Conservation (phyloP, 495 filamentous ascomycete species). For the Sabuloglossum arenarium region DNA sequence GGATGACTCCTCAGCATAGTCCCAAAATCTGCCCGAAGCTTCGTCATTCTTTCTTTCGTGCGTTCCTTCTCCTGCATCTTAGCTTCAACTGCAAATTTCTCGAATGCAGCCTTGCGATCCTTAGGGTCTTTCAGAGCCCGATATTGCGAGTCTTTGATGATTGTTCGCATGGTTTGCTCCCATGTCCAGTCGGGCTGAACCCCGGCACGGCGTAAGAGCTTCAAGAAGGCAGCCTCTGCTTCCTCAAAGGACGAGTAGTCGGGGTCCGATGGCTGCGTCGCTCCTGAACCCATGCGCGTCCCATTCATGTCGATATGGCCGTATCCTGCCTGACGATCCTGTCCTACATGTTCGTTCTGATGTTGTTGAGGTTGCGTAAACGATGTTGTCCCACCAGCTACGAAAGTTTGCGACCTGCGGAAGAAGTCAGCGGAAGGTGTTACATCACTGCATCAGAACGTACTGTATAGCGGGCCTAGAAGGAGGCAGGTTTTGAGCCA, state of each 20-base stretch:
- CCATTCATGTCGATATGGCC: constrained; percentile 32
- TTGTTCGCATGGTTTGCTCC: constrained; percentile 72
- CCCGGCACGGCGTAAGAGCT: constrained; percentile 64
- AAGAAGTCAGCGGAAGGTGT: constrained; percentile 6
- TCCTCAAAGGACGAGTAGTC: constrained; percentile 75
- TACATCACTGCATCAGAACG: constrained; percentile 18
- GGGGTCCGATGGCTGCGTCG: constrained; percentile 47
- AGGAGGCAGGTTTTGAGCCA: constrained; percentile 32
- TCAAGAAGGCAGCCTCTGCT: constrained; percentile 84
- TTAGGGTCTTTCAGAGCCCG: constrained; percentile 84
- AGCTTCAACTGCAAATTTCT: constrained; percentile 86
- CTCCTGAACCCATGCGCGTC: constrained; percentile 37
- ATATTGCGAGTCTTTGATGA: constrained; percentile 88
- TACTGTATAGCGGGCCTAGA: constrained; percentile 35
- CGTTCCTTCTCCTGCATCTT: constrained; percentile 84
- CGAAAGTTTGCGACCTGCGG: constrained; percentile 42
- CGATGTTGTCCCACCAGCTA: constrained; percentile 38
- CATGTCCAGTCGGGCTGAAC: constrained; percentile 84
- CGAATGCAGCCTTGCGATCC: constrained; percentile 79
- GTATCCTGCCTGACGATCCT: constrained; percentile 48
- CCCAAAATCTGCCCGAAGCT: constrained; percentile 81
- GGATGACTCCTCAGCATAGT: constrained; percentile 93
- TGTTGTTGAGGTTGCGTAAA: constrained; percentile 27
- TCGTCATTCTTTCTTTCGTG: constrained; percentile 83
- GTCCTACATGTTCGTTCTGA: constrained; percentile 27